Percentiles rank a stretch among this genome's conserved stretches.
Evolutionary conservation across 2,329 filamentous ascomycete species (phyloP).

Genomic region (Elsinoe batatas): DNA sequence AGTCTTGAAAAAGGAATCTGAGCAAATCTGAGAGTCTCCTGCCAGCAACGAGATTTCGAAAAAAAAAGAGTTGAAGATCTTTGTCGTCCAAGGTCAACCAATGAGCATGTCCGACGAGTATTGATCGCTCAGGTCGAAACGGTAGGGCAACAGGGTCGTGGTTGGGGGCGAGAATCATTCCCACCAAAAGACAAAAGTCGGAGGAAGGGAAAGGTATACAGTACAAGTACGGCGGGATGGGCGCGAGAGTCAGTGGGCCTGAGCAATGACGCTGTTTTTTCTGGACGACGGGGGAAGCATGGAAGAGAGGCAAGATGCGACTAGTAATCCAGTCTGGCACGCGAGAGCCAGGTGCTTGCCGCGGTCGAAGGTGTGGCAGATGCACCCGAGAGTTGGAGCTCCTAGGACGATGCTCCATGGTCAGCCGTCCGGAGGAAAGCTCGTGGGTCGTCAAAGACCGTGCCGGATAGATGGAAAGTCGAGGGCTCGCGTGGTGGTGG

Average conservation of each 20-base stretch:
- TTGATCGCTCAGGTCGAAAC: background rate
- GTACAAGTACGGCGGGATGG: slow-evolving; percentile 5
- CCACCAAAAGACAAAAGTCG: slow-evolving; percentile 10
- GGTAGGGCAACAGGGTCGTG: slow-evolving; percentile 7
- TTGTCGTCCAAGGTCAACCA: background rate
- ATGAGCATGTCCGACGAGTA: background rate
- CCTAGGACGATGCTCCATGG: background rate
- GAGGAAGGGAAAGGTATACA: slow-evolving; percentile 8
- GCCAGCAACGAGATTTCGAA: background rate
- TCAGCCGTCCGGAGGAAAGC: background rate
- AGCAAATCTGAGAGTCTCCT: background rate
- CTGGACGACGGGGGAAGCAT: background rate
- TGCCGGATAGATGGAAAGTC: background rate
- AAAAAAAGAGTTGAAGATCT: background rate
- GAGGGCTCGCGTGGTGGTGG: background rate
- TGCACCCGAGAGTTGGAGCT: background rate
- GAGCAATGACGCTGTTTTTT: background rate
- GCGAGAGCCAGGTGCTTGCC: slow-evolving; percentile 6
- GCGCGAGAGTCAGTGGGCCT: background rate
- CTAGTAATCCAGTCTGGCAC: slow-evolving; percentile 1
- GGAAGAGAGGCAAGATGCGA: slow-evolving; percentile 5
- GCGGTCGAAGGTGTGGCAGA: background rate
- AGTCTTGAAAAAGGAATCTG: background rate
- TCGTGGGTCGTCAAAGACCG: background rate
- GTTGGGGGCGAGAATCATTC: slow-evolving; percentile 10